A percentile compares a stretch with the other conserved stretches of the same genome.
These are phyloP conservation scores for Solanum neorickii DNA, from an alignment of 257 asterid species.

Conservation along the genomic window DNA sequence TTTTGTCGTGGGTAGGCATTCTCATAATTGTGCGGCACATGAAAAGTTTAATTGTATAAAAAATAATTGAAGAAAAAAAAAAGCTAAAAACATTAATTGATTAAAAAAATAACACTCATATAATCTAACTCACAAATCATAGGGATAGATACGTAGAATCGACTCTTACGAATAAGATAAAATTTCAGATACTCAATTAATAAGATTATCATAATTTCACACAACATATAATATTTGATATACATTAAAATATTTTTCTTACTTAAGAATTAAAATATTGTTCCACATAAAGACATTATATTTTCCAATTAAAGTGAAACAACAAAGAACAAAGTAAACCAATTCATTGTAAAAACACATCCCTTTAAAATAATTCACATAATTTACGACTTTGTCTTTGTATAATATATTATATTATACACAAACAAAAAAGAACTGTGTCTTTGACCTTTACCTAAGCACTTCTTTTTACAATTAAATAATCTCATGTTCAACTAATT, in stretches of 20 bases:
- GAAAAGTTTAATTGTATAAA: neutral
- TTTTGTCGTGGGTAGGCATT: neutral
- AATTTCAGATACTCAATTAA: neutral
- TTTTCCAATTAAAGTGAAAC: neutral
- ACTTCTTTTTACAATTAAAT: neutral
- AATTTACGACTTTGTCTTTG: neutral
- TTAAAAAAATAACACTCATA: neutral
- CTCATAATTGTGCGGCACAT: neutral
- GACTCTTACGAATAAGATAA: neutral
- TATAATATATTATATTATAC: neutral
- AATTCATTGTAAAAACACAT: neutral
- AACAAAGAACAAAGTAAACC: neutral
- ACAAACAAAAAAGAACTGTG: neutral
- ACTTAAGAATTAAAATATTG: neutral
- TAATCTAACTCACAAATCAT: neutral
- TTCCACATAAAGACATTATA: neutral
- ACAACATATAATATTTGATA: neutral
- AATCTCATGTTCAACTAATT: neutral
- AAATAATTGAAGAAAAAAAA: neutral
- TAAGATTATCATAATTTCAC: neutral
- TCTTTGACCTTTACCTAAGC: neutral
- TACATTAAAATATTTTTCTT: neutral
- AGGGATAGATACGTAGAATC: too few species aligned
- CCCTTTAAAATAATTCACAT: neutral
- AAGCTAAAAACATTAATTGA: neutral